Evolutionary conservation across 805 yeast species (phyloP), one percentile per base, ranked within the genome.

Genomic region (Ogataea pignaliae): DNA sequence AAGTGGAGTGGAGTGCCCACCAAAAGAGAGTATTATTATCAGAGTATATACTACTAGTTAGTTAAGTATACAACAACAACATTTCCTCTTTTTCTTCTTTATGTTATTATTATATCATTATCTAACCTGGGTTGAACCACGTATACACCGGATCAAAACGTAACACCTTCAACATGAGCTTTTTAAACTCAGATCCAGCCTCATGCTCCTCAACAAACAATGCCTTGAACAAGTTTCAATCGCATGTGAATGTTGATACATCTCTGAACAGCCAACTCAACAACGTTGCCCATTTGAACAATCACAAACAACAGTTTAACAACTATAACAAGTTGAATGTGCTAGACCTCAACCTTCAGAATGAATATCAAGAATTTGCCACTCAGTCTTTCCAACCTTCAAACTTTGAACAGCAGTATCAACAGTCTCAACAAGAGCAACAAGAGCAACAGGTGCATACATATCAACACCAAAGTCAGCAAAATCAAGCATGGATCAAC

Each of bases 151-250:
- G 6, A 13, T 18, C 17, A 21, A 6, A 13, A n/a, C 16, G n/a
- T 1, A 14, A 29, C 28, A 29, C 21, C 10, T 11, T 9, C 17
- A 35, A 8, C 10, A 48, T 49, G 53, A 49, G 53, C 38, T 29
- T 51, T 9, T 30, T 52, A 11, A 43, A 43, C 40, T 41, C 36
- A 18, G 54, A 48, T 26, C 63, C 72, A 15, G 64, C 64, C 4
- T 51, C 60, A 34, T 75, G 79, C 60, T 21, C 26, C 7, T 73
- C 76, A 18, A 74, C 73, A 3, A 59, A 70, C 3, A 73, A 66
- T 47, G 76, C 78, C 12, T 53, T 74, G 31, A 61, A 61, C 48
- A 71, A 69, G 56, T 57, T 74, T 33, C 51, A 69, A 15, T 64
- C 66, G 42, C 74, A 70, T 43, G 48, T 75, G 0, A 70, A 68